These are phyloP conservation scores for Diversispora eburnea DNA, from an alignment of 192 early-diverging fungal species.

Conservation along the genomic window DNA sequence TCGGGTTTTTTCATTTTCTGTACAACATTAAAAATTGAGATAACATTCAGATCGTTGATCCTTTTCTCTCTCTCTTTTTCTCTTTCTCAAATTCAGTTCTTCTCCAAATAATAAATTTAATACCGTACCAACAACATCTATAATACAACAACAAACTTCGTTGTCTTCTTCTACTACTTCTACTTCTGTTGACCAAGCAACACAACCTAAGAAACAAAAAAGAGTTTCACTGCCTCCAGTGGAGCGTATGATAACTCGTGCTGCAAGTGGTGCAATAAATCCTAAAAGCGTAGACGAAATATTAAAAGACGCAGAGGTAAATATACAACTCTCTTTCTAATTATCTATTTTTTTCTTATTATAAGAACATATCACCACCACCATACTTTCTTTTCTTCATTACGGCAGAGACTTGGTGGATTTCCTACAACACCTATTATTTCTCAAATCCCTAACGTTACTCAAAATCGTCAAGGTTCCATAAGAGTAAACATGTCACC, in stretches of 20 bases:
- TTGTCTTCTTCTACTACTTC: background rate
- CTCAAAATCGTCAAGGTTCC: background rate
- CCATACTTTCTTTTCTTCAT: conserved; percentile 3
- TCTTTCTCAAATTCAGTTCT: too few species aligned
- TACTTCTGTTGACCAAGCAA: conserved; percentile 22
- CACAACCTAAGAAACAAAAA: conserved; percentile 41
- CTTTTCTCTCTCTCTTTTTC: too few species aligned
- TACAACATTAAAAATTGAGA: too few species aligned
- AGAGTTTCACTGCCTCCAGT: conserved; percentile 45
- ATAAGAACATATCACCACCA: conserved; percentile 4
- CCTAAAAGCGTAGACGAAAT: conserved; percentile 58
- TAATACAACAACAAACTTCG: background rate
- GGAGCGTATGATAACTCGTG: conserved; percentile 56
- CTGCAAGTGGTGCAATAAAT: conserved; percentile 55
- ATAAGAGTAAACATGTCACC: conserved; percentile 8
- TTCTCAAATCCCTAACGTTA: background rate
- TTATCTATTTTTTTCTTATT: conserved; percentile 22
- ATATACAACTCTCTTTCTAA: background rate
- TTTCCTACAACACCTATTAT: background rate
- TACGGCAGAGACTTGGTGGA: conserved; percentile 8
- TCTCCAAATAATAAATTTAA: too few species aligned
- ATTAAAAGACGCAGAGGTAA: conserved; percentile 31
- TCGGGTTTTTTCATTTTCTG: too few species aligned
- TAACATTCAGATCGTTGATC: too few species aligned
- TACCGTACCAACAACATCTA: background rate